These are phyloP conservation scores for Begonia loranthoides DNA, from an alignment of 306 rosid species.

Conservation along the genomic window DNA sequence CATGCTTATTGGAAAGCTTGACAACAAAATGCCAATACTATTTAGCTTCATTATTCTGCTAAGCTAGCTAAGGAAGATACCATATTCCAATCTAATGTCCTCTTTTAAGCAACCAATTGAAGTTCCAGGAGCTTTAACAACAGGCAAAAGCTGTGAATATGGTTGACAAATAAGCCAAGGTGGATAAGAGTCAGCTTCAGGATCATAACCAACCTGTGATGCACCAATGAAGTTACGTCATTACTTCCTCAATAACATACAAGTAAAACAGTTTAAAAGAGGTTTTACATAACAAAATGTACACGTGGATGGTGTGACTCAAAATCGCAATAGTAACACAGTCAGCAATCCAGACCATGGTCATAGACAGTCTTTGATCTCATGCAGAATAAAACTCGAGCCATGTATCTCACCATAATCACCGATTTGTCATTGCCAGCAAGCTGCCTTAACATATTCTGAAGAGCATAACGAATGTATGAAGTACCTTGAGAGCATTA, in stretches of 20 bases:
- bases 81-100: slow-evolving; percentile 33
- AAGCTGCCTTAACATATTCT: too few species aligned
- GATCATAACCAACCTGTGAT: slow-evolving; percentile 90
- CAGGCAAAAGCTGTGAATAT: slow-evolving; percentile 61
- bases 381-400: too few species aligned
- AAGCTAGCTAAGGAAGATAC: slow-evolving; percentile 18
- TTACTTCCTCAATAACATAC: too few species aligned
- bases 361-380: too few species aligned
- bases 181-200: slow-evolving; percentile 74
- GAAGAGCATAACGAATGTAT: too few species aligned
- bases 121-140: slow-evolving; percentile 77
- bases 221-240: background rate
- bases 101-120: slow-evolving; percentile 54
- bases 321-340: too few species aligned
- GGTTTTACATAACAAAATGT: too few species aligned
- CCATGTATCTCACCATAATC: too few species aligned
- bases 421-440: too few species aligned
- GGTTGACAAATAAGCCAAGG: slow-evolving; percentile 70
- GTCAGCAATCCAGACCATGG: too few species aligned
- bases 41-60: background rate
- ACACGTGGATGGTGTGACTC: too few species aligned
- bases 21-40: background rate
- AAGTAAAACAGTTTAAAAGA: too few species aligned
- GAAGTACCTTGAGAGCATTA: slow-evolving; percentile 67
- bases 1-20: background rate